These are phyloP conservation scores for Adansonia rubrostipa DNA, from an alignment of 441 rosid species.

Conservation along the genomic window DNA sequence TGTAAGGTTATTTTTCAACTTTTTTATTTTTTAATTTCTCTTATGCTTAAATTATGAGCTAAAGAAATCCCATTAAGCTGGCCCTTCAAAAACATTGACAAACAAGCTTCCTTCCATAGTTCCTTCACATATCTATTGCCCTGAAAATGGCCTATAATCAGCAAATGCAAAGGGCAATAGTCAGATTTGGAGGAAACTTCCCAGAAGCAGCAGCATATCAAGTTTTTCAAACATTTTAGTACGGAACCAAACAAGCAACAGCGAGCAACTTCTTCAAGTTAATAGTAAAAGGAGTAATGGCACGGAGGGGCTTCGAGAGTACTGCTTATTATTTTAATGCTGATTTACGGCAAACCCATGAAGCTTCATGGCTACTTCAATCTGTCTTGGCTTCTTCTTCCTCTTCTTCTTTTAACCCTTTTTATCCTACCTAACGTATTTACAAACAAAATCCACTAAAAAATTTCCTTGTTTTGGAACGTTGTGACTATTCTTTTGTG, in stretches of 20 bases:
- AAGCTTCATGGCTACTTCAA: constrained; percentile 46
- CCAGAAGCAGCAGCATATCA: constrained; percentile 23
- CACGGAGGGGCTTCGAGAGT: not conserved
- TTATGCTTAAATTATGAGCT: not conserved
- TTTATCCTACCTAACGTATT: not conserved
- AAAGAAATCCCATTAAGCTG: not conserved
- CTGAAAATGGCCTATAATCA: not conserved
- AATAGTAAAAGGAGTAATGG: not conserved
- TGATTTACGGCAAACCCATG: constrained; percentile 23
- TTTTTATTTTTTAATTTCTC: not conserved
- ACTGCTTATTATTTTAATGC: not conserved
- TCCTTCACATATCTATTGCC: not conserved
- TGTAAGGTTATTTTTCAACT: not conserved
- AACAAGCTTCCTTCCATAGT: not conserved
- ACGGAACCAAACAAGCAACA: not conserved
- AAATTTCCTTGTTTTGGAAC: not conserved
- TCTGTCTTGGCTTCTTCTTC: constrained; percentile 27
- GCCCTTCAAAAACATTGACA: not conserved
- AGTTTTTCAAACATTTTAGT: not conserved
- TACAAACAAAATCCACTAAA: not conserved
- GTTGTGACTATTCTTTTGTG: not conserved
- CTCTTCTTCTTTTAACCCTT: not conserved
- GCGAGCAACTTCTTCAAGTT: not conserved
- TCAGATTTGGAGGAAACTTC: constrained; percentile 29
- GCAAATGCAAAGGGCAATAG: not conserved